Percentiles rank a stretch among this genome's conserved stretches.
Conservation (phyloP, 1,284 basidiomycete genomes). For the Cryptococcus amylolentus region DNA sequence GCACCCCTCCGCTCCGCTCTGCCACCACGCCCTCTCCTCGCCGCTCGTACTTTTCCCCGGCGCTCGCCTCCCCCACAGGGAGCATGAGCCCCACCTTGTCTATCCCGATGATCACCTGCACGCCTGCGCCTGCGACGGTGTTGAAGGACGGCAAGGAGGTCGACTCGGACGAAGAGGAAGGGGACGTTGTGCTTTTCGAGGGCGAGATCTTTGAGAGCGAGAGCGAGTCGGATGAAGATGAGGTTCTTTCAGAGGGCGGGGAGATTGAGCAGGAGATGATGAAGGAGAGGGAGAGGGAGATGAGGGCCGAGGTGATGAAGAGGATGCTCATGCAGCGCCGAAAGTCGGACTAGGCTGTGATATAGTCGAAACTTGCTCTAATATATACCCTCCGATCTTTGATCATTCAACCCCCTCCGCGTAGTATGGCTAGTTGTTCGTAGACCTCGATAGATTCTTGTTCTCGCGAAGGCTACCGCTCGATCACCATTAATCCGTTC, state of each 20-base stretch:
- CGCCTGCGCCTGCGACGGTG: constrained; percentile 30
- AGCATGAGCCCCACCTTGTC: constrained; percentile 27
- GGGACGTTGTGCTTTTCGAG: constrained; percentile 26
- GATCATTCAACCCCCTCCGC: no score
- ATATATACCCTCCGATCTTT: no score
- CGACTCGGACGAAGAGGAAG: constrained; percentile 43
- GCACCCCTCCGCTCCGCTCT: not conserved
- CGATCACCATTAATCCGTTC: no score
- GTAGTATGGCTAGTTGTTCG: no score
- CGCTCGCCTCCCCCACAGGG: constrained; percentile 17
- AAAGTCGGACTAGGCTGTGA: constrained; percentile 15
- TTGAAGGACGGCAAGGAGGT: constrained; percentile 28
- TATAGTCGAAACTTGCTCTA: no score
- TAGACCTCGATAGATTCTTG: no score
- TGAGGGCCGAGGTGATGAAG: constrained; percentile 30
- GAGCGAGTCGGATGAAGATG: constrained; percentile 6
- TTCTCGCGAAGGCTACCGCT: no score
- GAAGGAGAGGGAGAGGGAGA: constrained; percentile 35
- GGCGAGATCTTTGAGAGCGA: constrained; percentile 11
- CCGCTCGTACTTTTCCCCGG: constrained; percentile 4
- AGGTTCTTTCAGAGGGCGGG: constrained; percentile 24
- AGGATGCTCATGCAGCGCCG: constrained; percentile 24
- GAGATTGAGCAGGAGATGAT: constrained; percentile 11
- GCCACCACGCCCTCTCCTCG: constrained; percentile 8
- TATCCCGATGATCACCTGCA: constrained; percentile 48